Evolutionary conservation across 305 asterid genomes (phyloP), one percentile per base, ranked within the genome.

Genomic region (Galium porrigens): DNA sequence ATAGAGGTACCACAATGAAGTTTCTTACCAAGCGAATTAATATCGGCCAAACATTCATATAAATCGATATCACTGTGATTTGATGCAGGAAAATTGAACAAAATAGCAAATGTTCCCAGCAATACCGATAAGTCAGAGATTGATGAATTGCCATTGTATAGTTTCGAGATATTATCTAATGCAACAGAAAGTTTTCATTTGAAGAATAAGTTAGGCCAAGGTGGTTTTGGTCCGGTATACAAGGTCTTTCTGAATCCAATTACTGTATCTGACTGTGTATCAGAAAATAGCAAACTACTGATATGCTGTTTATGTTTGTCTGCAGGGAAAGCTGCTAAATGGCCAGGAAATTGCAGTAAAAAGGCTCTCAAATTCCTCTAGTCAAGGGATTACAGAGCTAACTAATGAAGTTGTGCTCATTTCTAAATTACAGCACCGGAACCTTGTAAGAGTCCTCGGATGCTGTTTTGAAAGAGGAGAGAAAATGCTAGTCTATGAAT

Each of bases 201-300:
- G 32, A 22, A 18, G 51, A 51, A 65, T 52, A 63, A 69, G 65
- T 6, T 70, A 30, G 73, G 86, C 79, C 76, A 56, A 15, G 74
- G 53, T 12, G 74, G 70, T 46, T 70, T 70, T 65, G 62, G 67
- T 44, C 46, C 53, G 2, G 71, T 71, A 8, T 71, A 29, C 34
- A 60, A 22, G 75, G 73, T 76, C 42, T 27, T 62, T 7, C 29
- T 12, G 52, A 22, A 22, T n/a, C n/a, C n/a, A n/a, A n/a, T n/a
- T n/a, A n/a, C n/a, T n/a, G n/a, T n/a, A n/a, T n/a, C n/a, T n/a
- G n/a, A n/a, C n/a, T n/a, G n/a, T n/a, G n/a, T n/a, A n/a, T n/a
- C 4, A 5, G 30, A 14, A 0, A 20, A 0, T 11, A 34, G 3
- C 29, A 32, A 7, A 2, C 10, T 68, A 5, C 48, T 52, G 58